Evolutionary conservation across 805 yeast species (phyloP), one percentile per base, ranked within the genome.

Genomic region (Metschnikowia lachancei): DNA sequence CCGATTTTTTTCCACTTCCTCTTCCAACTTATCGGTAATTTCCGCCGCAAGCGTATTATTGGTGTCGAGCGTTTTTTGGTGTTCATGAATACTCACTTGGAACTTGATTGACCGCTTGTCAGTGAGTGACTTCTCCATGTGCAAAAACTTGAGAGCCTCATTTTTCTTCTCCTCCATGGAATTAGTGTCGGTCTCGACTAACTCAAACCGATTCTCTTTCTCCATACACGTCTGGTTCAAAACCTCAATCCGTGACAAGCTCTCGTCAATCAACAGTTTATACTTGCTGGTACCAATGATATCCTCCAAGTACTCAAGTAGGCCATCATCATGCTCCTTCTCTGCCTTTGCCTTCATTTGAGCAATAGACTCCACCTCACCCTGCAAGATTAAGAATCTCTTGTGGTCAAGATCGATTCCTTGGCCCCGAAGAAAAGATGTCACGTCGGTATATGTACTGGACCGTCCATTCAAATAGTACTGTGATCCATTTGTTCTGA

Each of bases 301-400:
- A 69, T 95, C 99, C 61, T 94, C 99, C 50, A 94, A 68, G 62
- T 94, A 94, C 60, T 95, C 99, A 33, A 94, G 67, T 22, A 94
- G 71, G 0, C 99, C 99, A 62, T 94, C 98, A 57, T 92, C 98
- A 53, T 81, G 81, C 43, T 88, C 96, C 41, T 75, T 80, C 59
- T 94, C 97, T 0, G 97, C 98, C 60, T 92, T 94, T 10, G 99
- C 87, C 62, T 92, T 92, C 99, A 94, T 95, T 63, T 94, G 97
- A 0, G 99, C 97, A 60, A 94, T 94, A 54, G 91, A 85, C 69
- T 94, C 99, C 36, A 94, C 99, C 63, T 94, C 99, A 63, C 99
- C 99, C 67, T 94, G 99, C 37, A 94, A 71, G 61, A 94, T 95
- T 56, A 94, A 75, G 58, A 94, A 94, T 56, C 99, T 76, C 62